Base-by-base conservation (phyloP, 2,329 filamentous ascomycete genomes). In the Xenosphaeropsis pyriputrescens region DNA sequence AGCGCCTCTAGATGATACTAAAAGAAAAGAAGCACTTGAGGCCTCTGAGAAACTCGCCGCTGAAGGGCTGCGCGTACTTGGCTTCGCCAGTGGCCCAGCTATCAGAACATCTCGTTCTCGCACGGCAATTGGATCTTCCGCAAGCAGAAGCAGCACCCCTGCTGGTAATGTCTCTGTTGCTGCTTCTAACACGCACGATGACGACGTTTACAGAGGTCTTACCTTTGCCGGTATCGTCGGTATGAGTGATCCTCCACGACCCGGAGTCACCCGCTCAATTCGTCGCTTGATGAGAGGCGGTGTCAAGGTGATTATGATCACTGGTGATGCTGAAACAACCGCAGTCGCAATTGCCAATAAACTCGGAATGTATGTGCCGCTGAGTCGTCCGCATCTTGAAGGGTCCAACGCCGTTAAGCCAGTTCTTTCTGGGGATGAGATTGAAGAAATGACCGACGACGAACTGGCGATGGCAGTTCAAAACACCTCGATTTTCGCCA, bases 271-370 rank as follows among this genome's bases (percentile, higher is more conserved):
- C 47, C 79, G 80, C 45, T 86, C 89, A 5, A 95, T 98, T 47
- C 73, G 85, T 47, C 79, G 82, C 43, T 65, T 98, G 39, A 89
- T 96, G 79, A 77, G 85, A 35, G 91, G 91, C 38, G 89, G 89
- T 30, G 91, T 98, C 44, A 91, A 86, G 57, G 85, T 98, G 35
- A 93, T 98, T 49, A 98, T 98, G 91, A 96, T 98, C 47, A 98
- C 91, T 8, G 91, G 91, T 41, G 91, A 98, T 57, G 85, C 91
- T 13, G 86, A 96, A 56, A 85, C 85, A 1, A 98, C 91, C 2
- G 91, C 91, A 2, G 68, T 95, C 34, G 91, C 91, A 1, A 96
- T 98, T 54, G 91, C 85, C 19, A 85, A 74, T 58, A 89, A 94
- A 53, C 69, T 98, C n/a, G 91, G 91, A 31, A 98, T 98, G 85